Evolutionary conservation across 148 eudicot species (phyloP), one percentile per base, ranked within the genome.

Genomic region (Bassia scoparia): DNA sequence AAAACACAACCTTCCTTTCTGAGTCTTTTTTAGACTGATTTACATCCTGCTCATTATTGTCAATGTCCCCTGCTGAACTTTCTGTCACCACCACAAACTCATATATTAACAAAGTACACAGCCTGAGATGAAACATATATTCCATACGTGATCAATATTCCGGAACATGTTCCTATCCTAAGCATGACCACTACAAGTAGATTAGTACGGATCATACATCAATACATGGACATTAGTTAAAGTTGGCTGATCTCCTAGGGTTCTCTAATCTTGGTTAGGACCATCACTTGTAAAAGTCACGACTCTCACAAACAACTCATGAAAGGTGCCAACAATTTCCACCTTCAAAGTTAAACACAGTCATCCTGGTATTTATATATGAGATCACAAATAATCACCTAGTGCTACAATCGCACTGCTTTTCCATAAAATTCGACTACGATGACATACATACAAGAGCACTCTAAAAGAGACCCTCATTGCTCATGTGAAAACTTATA

Each of bases 21-120:
- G 75, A 37, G 30, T 81, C 75, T 61, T 67, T 79, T 69, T 27
- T 79, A 43, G 75, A 54, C 56, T 81, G 83, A 69, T 46, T 43
- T 6, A 38, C 65, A 44, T 76, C 77, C 54, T 72, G 76, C 52
- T 77, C 77, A 27, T 59, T 71, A 56, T 60, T 73, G 16, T 13
- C 71, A 72, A 73, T 72, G 62, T 68, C 83, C 31, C 80, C 79
- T 65, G 30, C 74, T 34, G 37, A 48, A 73, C 63, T 68, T 73
- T 72, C 80, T 80, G 80, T 61, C 70, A 59, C 43, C 63, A 50
- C 64, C 71, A 70, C 58, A 70, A 55, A n/a, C 64, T 55, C 66
- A 54, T 33, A 55, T 33, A 55, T 20, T 37, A 62, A 23, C 29
- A 48, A 33, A 48, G 35, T 11, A 29, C 68, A 10, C 46, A 58